Evolutionary conservation across 306 rosid genomes (phyloP).

Genomic region (Ormosia emarginata): DNA sequence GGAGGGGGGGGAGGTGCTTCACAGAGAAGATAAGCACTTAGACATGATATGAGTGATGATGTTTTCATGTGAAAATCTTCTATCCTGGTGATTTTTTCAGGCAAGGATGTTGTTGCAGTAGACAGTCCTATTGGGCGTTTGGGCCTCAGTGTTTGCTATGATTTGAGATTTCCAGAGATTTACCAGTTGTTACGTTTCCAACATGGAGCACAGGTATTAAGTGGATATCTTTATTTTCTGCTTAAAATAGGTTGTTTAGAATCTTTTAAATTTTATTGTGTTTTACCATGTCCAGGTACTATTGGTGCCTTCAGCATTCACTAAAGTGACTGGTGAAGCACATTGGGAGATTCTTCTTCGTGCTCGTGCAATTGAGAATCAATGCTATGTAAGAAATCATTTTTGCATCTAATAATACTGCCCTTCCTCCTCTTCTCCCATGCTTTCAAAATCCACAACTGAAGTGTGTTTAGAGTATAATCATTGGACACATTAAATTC

Average conservation of each 20-base stretch:
- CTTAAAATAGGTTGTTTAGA: slow-evolving; percentile 13
- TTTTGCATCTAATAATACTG: slow-evolving; percentile 11
- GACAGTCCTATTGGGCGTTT: slow-evolving; percentile 89
- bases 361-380: slow-evolving; percentile 95
- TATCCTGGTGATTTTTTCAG: slow-evolving; percentile 43
- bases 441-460: not conserved
- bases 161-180: slow-evolving; percentile 90
- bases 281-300: slow-evolving; percentile 52
- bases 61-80: slow-evolving; percentile 5
- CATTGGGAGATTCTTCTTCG: slow-evolving; percentile 98
- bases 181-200: slow-evolving; percentile 79
- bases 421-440: not conserved
- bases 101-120: slow-evolving; percentile 71
- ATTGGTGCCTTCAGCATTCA: slow-evolving; percentile 88
- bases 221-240: slow-evolving; percentile 11
- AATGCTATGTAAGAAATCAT: slow-evolving; percentile 67
- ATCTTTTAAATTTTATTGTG: slow-evolving; percentile 2
- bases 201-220: slow-evolving; percentile 69
- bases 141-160: slow-evolving; percentile 94
- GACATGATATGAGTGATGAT: not conserved
- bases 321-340: slow-evolving; percentile 83
- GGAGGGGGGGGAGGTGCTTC: not conserved
- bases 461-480: not conserved
- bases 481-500: not conserved
- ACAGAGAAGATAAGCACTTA: not conserved